These are phyloP conservation scores for Fusarium siculi DNA, from an alignment of 2,329 filamentous ascomycete species.

Conservation along the genomic window DNA sequence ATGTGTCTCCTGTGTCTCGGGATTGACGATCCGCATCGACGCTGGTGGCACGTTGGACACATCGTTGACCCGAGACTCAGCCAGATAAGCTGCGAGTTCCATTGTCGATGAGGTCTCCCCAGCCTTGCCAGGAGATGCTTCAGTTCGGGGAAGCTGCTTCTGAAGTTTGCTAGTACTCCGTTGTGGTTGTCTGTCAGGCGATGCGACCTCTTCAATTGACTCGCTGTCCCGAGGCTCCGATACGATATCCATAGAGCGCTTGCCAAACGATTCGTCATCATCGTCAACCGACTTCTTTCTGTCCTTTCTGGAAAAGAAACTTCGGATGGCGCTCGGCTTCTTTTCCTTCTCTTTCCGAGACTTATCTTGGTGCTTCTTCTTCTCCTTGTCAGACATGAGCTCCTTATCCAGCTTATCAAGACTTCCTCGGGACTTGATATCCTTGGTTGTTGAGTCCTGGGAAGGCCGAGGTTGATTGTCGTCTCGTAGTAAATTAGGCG, in stretches of 20 bases:
- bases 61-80: constrained; percentile 60
- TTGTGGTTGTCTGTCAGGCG: constrained; percentile 62
- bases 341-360: constrained; percentile 80
- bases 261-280: constrained; percentile 70
- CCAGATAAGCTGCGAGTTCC: constrained; percentile 56
- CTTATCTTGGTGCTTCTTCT: constrained; percentile 77
- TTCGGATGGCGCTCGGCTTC: constrained; percentile 66
- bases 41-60: constrained; percentile 66
- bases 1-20: constrained; percentile 57
- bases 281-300: constrained; percentile 67
- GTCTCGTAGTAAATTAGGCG: constrained; percentile 89
- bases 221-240: constrained; percentile 58
- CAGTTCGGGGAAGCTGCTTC: constrained; percentile 68
- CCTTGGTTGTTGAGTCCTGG: constrained; percentile 58
- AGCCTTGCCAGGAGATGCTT: constrained; percentile 59
- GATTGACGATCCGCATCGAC: constrained; percentile 69
- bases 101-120: constrained; percentile 49
- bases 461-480: constrained; percentile 71
- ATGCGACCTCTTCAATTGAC: constrained; percentile 55
- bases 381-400: constrained; percentile 73
- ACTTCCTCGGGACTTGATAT: constrained; percentile 69
- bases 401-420: constrained; percentile 74
- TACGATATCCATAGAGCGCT: constrained; percentile 68
- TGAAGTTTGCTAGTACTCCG: constrained; percentile 75
- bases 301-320: constrained; percentile 71